Conservation (phyloP, 2,329 filamentous ascomycete species). For the Penicillium decumbens region DNA sequence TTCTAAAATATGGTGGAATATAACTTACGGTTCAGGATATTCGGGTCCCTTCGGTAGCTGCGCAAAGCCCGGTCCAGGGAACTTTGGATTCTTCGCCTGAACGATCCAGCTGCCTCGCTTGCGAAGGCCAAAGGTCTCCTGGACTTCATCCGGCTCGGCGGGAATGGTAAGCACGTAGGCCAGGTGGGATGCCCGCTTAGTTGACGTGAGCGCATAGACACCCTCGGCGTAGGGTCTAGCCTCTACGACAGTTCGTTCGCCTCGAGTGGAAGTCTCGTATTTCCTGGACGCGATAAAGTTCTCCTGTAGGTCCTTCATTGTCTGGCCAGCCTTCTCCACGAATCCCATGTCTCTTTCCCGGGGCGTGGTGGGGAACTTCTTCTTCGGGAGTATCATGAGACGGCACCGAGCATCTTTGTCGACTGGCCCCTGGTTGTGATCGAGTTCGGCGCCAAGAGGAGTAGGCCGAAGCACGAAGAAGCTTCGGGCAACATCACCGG, state of each 20-base stretch:
- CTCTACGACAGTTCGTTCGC: conserved; percentile 63
- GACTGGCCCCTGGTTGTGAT: conserved; percentile 49
- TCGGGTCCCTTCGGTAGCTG: conserved; percentile 61
- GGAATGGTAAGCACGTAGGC: conserved; percentile 77
- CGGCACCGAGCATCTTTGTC: conserved; percentile 59
- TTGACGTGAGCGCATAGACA: conserved; percentile 74
- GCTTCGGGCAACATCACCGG: conserved; percentile 70
- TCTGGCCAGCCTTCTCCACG: conserved; percentile 67
- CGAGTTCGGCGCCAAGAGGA: conserved; percentile 63
- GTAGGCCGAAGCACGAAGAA: conserved; percentile 76
- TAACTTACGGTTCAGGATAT: conserved; percentile 63
- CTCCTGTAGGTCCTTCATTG: conserved; percentile 66
- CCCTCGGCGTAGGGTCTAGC: conserved; percentile 77
- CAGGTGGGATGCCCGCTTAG: conserved; percentile 67
- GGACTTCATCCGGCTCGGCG: conserved; percentile 62
- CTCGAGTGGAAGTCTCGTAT: conserved; percentile 71
- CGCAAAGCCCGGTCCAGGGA: conserved; percentile 59
- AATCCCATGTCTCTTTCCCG: conserved; percentile 73
- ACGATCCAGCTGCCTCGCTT: conserved; percentile 71
- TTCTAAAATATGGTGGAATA: not conserved
- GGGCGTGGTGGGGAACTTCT: conserved; percentile 66
- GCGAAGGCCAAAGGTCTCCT: conserved; percentile 68
- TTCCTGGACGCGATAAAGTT: conserved; percentile 63
- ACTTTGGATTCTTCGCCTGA: conserved; percentile 74
- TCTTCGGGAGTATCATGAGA: conserved; percentile 76